Evolutionary conservation across 805 yeast genomes (phyloP).

Genomic region (Candida corydali): DNA sequence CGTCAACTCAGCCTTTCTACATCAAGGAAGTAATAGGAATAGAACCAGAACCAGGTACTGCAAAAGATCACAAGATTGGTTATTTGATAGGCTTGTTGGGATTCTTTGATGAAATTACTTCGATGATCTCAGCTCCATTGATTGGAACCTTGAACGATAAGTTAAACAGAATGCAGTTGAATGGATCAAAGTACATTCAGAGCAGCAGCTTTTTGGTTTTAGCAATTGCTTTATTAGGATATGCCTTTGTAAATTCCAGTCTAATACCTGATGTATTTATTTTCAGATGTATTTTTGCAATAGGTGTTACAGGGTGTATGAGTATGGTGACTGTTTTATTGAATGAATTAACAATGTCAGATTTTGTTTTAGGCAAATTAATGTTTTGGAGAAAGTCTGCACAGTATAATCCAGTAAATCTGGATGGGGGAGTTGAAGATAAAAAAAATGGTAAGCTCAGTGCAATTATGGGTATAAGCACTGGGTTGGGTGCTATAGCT

Average conservation of each 20-base stretch:
- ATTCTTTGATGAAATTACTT: constrained; percentile 56
- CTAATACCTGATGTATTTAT: constrained; percentile 43
- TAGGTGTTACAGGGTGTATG: constrained; percentile 53
- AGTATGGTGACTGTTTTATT: constrained; percentile 60
- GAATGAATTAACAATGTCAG: constrained; percentile 49
- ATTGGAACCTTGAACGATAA: constrained; percentile 62
- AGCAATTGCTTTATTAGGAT: constrained; percentile 45
- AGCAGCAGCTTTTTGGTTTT: constrained; percentile 44
- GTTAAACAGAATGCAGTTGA: constrained; percentile 23
- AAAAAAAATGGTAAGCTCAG: constrained; percentile 46
- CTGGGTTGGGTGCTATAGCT: constrained; percentile 67
- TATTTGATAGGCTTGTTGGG: constrained; percentile 32
- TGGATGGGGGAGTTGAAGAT: constrained; percentile 6
- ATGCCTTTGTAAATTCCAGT: constrained; percentile 32
- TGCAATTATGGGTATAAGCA: constrained; percentile 56
- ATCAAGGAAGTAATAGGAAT: constrained; percentile 28
- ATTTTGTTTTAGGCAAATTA: constrained; percentile 28
- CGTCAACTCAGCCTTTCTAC: constrained; percentile 40
- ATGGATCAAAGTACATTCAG: constrained; percentile 54
- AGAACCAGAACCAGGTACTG: constrained; percentile 9
- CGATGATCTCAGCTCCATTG: constrained; percentile 53
- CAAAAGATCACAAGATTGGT: constrained; percentile 25
- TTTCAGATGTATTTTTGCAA: constrained; percentile 53
- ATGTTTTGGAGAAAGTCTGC: constrained; percentile 20
- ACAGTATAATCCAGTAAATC: constrained; percentile 4